Evolutionary conservation across 306 rosid species (phyloP), one percentile per base, ranked within the genome.

Genomic region (Delonix regia): DNA sequence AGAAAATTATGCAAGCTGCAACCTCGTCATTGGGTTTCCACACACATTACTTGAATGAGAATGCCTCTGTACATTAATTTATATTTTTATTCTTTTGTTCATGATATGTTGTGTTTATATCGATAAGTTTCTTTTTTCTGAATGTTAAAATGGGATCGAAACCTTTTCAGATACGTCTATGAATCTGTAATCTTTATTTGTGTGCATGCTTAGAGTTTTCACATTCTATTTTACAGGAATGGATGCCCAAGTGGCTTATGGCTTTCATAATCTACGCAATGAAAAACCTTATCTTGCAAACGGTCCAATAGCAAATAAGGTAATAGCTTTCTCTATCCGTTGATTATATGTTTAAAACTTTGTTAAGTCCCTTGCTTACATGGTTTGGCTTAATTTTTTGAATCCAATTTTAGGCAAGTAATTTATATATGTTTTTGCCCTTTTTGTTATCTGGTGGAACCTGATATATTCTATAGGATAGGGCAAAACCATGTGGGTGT

Each of bases 241-340:
- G 99, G 99, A 96, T 84, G 99, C 98, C 65, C 92, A 87, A 82
- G 97, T 96, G 81, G 97, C 99, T 72, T 91, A 96, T 84, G 98
- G 99, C 51, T 96, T 96, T 83, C 98, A 96, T 84, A 91, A 87
- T 87, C 81, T 96, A 68, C 97, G 99, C 33, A 84, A 96, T 45
- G 94, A 96, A 82, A 96, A 91, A 81, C 98, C 98, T 45, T 85
- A 86, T 83, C 94, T 96, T 87, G 97, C 99, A 69, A 93, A 81
- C 33, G 98, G 98, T 74, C 99, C 99, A 71, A 82, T 96, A 78
- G 11, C 99, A 44, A 96, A 96, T 82, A 96, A 91, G 99, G 99
- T 93, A 66, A 7, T 60, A 27, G 61, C 60, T 60, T 22, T 85
- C 44, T 74, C 55, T 75, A 64, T 30, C 64, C 22, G 47, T 72